Evolutionary conservation across 192 early-diverging fungal genomes (phyloP).

Genomic region (Podila horticola): DNA sequence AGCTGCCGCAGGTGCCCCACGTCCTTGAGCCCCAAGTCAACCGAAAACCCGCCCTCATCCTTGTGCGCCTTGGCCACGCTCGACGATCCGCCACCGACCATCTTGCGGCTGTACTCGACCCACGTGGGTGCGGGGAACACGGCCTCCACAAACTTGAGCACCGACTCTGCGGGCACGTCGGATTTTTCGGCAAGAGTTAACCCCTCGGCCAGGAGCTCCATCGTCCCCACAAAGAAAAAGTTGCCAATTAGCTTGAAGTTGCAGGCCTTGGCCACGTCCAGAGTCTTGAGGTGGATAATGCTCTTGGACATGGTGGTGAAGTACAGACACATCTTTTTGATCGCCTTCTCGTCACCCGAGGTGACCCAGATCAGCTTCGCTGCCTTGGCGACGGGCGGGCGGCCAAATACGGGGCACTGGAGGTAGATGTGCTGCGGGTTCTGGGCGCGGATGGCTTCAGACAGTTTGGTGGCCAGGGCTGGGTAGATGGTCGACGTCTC

Average conservation of each 20-base stretch:
- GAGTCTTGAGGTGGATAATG: conserved; percentile 52
- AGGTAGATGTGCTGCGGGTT: conserved; percentile 36
- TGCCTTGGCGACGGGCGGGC: conserved; percentile 33
- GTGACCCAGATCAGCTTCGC: conserved; percentile 47
- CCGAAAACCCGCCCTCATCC: conserved; percentile 53
- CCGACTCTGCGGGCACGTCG: conserved; percentile 62
- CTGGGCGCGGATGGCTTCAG: conserved; percentile 27
- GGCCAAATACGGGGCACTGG: conserved; percentile 59
- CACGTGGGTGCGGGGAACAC: conserved; percentile 59
- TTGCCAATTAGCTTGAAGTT: conserved; percentile 75
- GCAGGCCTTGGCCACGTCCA: conserved; percentile 57
- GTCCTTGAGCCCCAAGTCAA: conserved; percentile 61
- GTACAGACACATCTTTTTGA: conserved; percentile 42
- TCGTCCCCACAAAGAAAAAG: conserved; percentile 64
- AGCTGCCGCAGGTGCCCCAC: conserved; percentile 55
- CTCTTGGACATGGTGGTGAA: conserved; percentile 36
- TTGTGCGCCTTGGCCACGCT: conserved; percentile 5
- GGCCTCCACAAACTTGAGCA: conserved; percentile 64
- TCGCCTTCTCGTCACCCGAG: conserved; percentile 37
- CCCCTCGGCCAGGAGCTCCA: conserved; percentile 75
- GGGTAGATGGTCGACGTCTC: conserved; percentile 73
- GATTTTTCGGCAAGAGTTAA: conserved; percentile 68
- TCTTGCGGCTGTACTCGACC: conserved; percentile 40
- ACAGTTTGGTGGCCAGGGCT: conserved; percentile 40
- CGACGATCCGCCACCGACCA: conserved; percentile 6